Percentiles rank a stretch among this genome's conserved stretches.
Conservation (phyloP, 176 grass and related monocot species). For the Oryza glumipatula region DNA sequence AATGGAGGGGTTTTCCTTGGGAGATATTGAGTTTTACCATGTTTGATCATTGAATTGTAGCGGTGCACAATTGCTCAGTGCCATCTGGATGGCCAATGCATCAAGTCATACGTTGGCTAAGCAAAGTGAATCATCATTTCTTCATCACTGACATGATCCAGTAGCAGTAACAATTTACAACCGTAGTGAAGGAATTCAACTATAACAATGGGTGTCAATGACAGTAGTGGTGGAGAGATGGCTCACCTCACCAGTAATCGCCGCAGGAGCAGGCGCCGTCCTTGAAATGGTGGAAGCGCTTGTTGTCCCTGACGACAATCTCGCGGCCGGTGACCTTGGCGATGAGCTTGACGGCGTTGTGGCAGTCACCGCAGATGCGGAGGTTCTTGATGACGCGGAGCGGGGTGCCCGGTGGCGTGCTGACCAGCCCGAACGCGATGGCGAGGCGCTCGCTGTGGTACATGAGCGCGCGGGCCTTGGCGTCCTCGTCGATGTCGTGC, state of each 20-base stretch:
- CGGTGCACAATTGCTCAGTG: neutral
- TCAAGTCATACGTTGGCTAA: neutral
- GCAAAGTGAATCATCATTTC: neutral
- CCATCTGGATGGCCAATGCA: neutral
- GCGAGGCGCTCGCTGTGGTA: slow-evolving; percentile 94
- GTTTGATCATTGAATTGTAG: slow-evolving; percentile 25
- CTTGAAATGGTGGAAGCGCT: slow-evolving; percentile 89
- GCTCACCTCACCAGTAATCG: slow-evolving; percentile 93
- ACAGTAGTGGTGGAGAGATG: neutral
- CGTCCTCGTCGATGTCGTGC: slow-evolving; percentile 76
- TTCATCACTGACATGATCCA: neutral
- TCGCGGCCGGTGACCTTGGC: slow-evolving; percentile 70
- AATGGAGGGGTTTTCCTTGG: slow-evolving; percentile 12
- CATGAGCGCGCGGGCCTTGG: slow-evolving; percentile 85
- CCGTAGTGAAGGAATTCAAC: neutral
- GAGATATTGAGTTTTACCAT: slow-evolving; percentile 8
- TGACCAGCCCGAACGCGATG: slow-evolving; percentile 81
- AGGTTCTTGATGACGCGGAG: slow-evolving; percentile 94
- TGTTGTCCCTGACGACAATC: slow-evolving; percentile 91
- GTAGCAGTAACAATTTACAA: slow-evolving; percentile 27
- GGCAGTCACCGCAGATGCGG: slow-evolving; percentile 90
- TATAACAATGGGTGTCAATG: slow-evolving; percentile 5
- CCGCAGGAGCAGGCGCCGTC: slow-evolving; percentile 85
- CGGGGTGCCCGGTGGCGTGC: slow-evolving; percentile 67
- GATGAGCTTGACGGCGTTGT: slow-evolving; percentile 89